Evolutionary conservation across 179 eudicot species (phyloP).

Genomic region (Camellia oleifera): DNA sequence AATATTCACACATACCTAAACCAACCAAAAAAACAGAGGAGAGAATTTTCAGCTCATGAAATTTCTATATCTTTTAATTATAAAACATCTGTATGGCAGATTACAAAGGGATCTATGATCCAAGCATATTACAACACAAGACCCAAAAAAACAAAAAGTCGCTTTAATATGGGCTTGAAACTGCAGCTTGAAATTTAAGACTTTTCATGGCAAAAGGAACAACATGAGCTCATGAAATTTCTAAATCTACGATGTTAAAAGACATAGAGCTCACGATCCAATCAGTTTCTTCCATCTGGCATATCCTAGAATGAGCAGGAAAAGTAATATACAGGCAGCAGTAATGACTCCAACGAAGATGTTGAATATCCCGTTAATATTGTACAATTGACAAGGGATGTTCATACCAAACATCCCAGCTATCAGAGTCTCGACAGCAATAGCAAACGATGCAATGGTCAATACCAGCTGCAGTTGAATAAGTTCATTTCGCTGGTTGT

Average conservation of each 20-base stretch:
- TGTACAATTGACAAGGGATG: conserved; percentile 51
- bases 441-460: conserved; percentile 80
- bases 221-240: neutral
- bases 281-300: conserved; percentile 90
- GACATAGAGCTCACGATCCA: conserved; percentile 43
- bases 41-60: no score
- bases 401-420: conserved; percentile 90
- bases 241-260: neutral
- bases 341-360: conserved; percentile 45
- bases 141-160: neutral
- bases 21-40: no score
- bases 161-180: neutral
- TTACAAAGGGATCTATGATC: neutral
- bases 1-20: no score
- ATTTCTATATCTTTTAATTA: neutral
- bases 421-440: conserved; percentile 59
- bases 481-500: conserved; percentile 92
- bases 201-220: neutral
- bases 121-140: neutral
- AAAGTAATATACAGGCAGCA: conserved; percentile 50
- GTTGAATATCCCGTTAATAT: conserved; percentile 40
- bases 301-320: conserved; percentile 75
- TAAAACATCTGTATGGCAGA: neutral
- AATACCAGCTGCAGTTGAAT: conserved; percentile 81
- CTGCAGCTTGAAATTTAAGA: neutral